Base-by-base conservation (phyloP, 305 asterid genomes). In the Ilex paraguariensis region DNA sequence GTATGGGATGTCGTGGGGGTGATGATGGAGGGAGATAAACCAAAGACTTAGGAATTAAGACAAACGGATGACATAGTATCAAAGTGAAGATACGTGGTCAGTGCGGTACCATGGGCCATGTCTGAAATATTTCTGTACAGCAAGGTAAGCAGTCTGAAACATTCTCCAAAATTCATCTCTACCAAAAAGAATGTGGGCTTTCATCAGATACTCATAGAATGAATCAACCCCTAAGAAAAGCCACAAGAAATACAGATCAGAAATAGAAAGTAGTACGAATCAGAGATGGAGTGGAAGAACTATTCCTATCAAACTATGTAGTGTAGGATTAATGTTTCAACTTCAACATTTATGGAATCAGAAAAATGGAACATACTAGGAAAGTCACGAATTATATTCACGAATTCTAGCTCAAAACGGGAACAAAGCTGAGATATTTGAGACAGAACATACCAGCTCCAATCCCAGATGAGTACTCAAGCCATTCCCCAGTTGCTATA, bases 141-240 rank as follows among this genome's bases (percentile, higher is more conserved):
- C 97, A 72, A 83, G 63, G 67, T 93, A 93, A 63, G 97, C 96
- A 68, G 87, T 75, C 75, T 92, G 90, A 84, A 92, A 92, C 97
- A 90, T 92, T 79, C 86, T 83, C 98, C 98, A 92, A 68, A 67
- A 72, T 70, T 92, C 98, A 62, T 90, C 98, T 78, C 76, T 85
- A 71, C 98, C 98, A 54, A 92, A 92, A 74, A 92, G 86, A 84
- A 90, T 73, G 82, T 92, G 88, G 54, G 96, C 96, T 79, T 92
- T 92, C 56, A 92, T 77, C 36, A 90, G 83, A 77, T 92, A 92
- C 75, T 92, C 98, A 45, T 92, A 92, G 77, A 92, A 90, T 10
- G 96, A 92, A 79, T 92, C 98, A 71, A 92, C 96, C 73, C 97
- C 98, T 90, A 77, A 64, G 75, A 64, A 74, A 46, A 70, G 50